phyloP scores from a whole-genome alignment of 306 rosid species.

The Carpinus fangiana region DNA sequence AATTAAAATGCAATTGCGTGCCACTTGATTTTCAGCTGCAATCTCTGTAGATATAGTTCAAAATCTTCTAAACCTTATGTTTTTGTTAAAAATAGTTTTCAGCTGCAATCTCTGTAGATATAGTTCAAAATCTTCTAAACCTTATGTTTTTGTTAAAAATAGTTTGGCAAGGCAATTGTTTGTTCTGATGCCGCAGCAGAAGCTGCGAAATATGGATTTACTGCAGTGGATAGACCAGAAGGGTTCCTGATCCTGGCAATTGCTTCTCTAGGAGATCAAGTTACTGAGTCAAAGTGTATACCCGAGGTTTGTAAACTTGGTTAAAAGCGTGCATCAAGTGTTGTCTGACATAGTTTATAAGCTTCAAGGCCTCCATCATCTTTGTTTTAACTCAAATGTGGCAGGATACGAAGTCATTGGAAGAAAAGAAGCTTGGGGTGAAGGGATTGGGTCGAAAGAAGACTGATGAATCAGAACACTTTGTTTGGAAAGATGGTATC shows the following conservation, averaged over 20 bases:
- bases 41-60: too few species aligned
- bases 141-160: neutral
- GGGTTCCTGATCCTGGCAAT: conserved; percentile 84
- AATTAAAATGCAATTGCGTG: neutral
- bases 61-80: neutral
- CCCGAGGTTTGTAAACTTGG: conserved; percentile 47
- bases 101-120: too few species aligned
- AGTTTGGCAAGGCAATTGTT: conserved; percentile 78
- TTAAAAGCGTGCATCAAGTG: neutral
- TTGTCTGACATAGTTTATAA: too few species aligned
- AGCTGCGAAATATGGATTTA: conserved; percentile 77
- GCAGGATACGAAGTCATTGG: conserved; percentile 62
- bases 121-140: too few species aligned
- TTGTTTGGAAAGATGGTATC: conserved; percentile 73
- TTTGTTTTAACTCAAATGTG: neutral
- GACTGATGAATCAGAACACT: conserved; percentile 76
- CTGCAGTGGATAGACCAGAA: conserved; percentile 83
- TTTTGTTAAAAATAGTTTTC: conserved; percentile 44
- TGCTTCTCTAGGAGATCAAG: conserved; percentile 69
- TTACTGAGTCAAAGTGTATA: conserved; percentile 38
- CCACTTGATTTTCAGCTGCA: neutral
- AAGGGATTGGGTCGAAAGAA: conserved; percentile 73
- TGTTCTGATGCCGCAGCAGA: conserved; percentile 84
- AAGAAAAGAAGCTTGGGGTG: conserved; percentile 63
- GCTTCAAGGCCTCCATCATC: neutral